Evolutionary conservation across 2,329 filamentous ascomycete species (phyloP), one percentile per base, ranked within the genome.

Genomic region (Botryosphaeria dothidea): DNA sequence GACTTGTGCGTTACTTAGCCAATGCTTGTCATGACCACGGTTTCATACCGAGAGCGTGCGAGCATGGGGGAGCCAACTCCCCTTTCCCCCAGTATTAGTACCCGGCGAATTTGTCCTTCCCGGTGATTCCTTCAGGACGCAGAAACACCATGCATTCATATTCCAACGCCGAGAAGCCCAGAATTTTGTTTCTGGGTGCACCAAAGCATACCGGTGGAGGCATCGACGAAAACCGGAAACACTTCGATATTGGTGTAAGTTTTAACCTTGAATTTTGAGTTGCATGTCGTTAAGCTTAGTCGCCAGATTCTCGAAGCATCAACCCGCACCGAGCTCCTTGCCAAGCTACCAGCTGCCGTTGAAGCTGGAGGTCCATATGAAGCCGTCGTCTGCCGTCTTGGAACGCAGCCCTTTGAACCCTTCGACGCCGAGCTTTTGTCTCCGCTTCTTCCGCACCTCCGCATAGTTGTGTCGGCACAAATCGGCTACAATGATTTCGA

Each of bases 401-500:
- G 82, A 11, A 82, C 81, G 2, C 73, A 74, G 9, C 79, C 81
- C 0, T 84, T 80, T 62, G 81, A 83, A 62, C 82, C 83, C 0
- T 84, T 85, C 64, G 77, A 84, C 65, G 73, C 77, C n/a, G 79
- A 77, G 3, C 69, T 85, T 3, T 73, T 85, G 2, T 61, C 66
- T 4, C 68, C 73, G 2, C 73, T 85, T 11, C 66, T 74, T 1
- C 82, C 82, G 0, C 62, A 74, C 19, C 83, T 79, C 64, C 77
- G 78, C 62, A 80, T 85, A 63, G 79, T 85, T 34, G 72, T 76
- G 3, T 84, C 82, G 0, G 80, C 79, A 0, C 79, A 78, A 31
- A 82, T 82, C 0, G 82, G 82, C 0, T 84, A 79, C 71, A 80
- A 84, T 65, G 79, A 83, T 67, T 81, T 83, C 43, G 77, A 81